Conservation (phyloP, 768 basidiomycete genomes). For the Porphyrellus cyaneotinctus region DNA sequence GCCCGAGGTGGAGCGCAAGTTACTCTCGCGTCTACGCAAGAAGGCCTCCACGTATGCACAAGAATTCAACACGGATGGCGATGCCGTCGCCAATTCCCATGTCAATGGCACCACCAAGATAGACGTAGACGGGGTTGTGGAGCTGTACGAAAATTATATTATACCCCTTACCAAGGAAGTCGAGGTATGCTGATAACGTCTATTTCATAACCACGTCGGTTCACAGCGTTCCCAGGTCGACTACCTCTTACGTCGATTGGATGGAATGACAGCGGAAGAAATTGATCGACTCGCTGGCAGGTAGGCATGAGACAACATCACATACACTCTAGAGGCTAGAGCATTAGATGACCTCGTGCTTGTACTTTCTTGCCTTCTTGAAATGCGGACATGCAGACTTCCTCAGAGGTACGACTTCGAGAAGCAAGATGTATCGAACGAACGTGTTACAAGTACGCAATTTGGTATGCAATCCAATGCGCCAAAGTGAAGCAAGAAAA, state of each 20-base stretch:
- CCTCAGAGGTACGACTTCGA: neutral
- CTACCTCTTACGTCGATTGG: conserved; percentile 86
- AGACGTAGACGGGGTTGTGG: conserved; percentile 88
- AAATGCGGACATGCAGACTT: too few relatives aligned
- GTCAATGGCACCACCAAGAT: conserved; percentile 58
- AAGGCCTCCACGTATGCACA: conserved; percentile 80
- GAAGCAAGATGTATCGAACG: conserved; percentile 21
- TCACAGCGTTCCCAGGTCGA: conserved; percentile 61
- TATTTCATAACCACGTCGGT: neutral
- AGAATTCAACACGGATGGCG: conserved; percentile 72
- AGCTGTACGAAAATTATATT: conserved; percentile 91
- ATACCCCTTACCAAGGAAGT: conserved; percentile 98
- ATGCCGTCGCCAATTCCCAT: conserved; percentile 36
- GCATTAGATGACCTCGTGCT: neutral
- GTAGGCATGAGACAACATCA: conserved; percentile 13
- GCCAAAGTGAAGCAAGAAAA: conserved; percentile 23
- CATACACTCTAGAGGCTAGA: neutral
- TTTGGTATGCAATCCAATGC: conserved; percentile 20
- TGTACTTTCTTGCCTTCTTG: neutral
- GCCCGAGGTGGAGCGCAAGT: conserved; percentile 85
- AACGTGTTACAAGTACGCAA: conserved; percentile 24
- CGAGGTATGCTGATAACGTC: conserved; percentile 59
- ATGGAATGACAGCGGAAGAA: conserved; percentile 78
- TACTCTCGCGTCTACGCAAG: conserved; percentile 79
- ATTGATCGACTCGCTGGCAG: conserved; percentile 55